Percentiles rank a stretch among this genome's conserved stretches.
phyloP scores from a whole-genome alignment of 2,329 filamentous ascomycete genomes.

The Aureobasidium sp. region DNA sequence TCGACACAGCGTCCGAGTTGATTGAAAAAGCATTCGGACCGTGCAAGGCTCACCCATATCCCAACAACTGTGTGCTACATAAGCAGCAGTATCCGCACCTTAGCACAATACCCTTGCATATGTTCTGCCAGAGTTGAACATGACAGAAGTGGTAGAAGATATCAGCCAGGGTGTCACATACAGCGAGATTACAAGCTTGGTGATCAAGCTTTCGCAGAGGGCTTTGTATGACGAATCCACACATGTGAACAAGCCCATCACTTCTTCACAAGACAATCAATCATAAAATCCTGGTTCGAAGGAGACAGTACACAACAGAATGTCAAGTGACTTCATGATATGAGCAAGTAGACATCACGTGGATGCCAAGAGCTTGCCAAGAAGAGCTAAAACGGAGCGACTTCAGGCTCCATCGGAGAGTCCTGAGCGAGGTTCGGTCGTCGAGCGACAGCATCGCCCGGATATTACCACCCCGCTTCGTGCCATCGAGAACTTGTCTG shows the following conservation, averaged over 20 bases:
- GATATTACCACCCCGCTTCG: constrained; percentile 4
- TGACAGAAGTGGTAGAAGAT: neutral
- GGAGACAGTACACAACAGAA: neutral
- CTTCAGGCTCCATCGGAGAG: neutral
- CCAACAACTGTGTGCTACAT: neutral
- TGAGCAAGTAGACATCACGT: neutral
- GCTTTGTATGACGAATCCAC: neutral
- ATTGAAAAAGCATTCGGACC: neutral
- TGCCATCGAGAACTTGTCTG: neutral
- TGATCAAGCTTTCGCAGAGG: neutral
- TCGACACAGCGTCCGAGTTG: too few relatives aligned
- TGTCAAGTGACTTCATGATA: neutral
- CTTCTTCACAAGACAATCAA: neutral
- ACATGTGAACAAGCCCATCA: neutral
- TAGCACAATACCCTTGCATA: too few relatives aligned
- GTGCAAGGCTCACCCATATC: too few relatives aligned
- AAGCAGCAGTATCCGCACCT: neutral
- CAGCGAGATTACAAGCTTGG: neutral
- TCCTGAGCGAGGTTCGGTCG: neutral
- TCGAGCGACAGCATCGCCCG: constrained; percentile 3
- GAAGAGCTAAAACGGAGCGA: neutral
- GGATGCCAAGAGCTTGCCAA: neutral
- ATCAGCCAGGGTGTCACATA: neutral
- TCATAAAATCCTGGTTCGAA: neutral
- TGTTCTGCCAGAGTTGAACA: neutral